Percentiles rank a stretch among this genome's conserved stretches.
Evolutionary conservation across 805 yeast species (phyloP).

Genomic region (Yarrowia sp.): DNA sequence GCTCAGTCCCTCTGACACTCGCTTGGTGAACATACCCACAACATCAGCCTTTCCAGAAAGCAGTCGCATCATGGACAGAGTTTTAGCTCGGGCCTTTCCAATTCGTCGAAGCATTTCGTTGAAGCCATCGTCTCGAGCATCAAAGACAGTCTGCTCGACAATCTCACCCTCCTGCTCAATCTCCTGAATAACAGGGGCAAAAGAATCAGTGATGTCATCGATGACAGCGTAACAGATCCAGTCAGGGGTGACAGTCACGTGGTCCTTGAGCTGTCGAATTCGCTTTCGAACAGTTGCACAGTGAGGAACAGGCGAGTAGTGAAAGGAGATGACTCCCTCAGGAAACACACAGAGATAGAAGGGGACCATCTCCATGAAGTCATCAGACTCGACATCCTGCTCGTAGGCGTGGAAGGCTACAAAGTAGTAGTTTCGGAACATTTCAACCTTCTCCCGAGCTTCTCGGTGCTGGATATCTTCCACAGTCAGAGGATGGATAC

Average conservation of each 20-base stretch:
- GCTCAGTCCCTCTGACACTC: slow-evolving; percentile 72
- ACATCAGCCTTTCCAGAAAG: slow-evolving; percentile 95
- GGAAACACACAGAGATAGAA: slow-evolving; percentile 60
- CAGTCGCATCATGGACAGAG: slow-evolving; percentile 87
- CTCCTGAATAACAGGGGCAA: slow-evolving; percentile 57
- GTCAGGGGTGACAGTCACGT: slow-evolving; percentile 57
- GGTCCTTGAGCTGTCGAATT: slow-evolving; percentile 59
- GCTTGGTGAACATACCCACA: slow-evolving; percentile 89
- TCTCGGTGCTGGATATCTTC: slow-evolving; percentile 97
- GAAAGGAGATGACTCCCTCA: slow-evolving; percentile 59
- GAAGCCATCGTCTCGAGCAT: slow-evolving; percentile 70
- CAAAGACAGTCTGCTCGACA: slow-evolving; percentile 77
- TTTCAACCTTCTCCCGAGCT: slow-evolving; percentile 93
- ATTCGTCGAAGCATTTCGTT: slow-evolving; percentile 71
- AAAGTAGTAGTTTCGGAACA: slow-evolving; percentile 84
- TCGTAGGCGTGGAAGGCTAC: slow-evolving; percentile 97
- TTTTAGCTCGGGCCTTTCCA: slow-evolving; percentile 85
- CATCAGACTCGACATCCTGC: slow-evolving; percentile 75
- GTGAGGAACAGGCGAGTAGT: slow-evolving; percentile 56
- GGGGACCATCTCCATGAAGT: slow-evolving; percentile 64
- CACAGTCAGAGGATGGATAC: slow-evolving; percentile 95
- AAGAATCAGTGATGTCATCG: slow-evolving; percentile 63
- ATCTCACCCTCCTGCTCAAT: slow-evolving; percentile 63
- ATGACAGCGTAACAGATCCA: slow-evolving; percentile 66
- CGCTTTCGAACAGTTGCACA: slow-evolving; percentile 61